These are phyloP conservation scores for Gleditsia sinensis DNA, from an alignment of 306 rosid genomes.

Conservation along the genomic window DNA sequence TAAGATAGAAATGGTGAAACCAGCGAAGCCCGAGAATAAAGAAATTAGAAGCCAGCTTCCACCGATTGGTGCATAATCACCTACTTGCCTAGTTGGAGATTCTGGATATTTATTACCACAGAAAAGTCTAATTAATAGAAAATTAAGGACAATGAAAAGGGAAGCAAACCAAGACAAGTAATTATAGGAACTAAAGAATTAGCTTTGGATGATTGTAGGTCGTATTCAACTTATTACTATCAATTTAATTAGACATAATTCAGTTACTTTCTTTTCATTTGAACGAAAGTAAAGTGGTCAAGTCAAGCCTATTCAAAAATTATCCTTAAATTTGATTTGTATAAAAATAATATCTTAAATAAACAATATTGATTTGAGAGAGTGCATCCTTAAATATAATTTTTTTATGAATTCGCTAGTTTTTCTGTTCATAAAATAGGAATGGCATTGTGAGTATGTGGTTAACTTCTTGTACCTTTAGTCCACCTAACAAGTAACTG, in stretches of 20 bases:
- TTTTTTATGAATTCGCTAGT: too few relatives aligned
- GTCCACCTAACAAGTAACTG: not conserved
- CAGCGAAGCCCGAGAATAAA: not conserved
- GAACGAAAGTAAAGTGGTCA: not conserved
- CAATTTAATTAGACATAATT: not conserved
- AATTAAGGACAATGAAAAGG: not conserved
- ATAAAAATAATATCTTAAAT: too few relatives aligned
- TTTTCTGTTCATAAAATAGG: not conserved
- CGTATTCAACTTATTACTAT: not conserved
- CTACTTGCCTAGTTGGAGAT: not conserved
- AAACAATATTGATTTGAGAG: too few relatives aligned
- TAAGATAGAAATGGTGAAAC: not conserved
- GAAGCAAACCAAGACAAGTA: slow-evolving; percentile 8
- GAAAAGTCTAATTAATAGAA: not conserved
- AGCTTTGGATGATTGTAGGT: not conserved
- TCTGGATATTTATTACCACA: too few relatives aligned
- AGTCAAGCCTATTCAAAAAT: too few relatives aligned
- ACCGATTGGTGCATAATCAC: not conserved
- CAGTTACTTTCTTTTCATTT: not conserved
- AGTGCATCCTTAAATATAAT: too few relatives aligned
- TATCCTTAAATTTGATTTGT: too few relatives aligned
- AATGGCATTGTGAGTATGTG: not conserved
- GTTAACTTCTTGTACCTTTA: not conserved
- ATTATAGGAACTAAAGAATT: not conserved
- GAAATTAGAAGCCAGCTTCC: not conserved